Conservation (phyloP, 495 filamentous ascomycete species). For the Penicillium dipodomyicola region DNA sequence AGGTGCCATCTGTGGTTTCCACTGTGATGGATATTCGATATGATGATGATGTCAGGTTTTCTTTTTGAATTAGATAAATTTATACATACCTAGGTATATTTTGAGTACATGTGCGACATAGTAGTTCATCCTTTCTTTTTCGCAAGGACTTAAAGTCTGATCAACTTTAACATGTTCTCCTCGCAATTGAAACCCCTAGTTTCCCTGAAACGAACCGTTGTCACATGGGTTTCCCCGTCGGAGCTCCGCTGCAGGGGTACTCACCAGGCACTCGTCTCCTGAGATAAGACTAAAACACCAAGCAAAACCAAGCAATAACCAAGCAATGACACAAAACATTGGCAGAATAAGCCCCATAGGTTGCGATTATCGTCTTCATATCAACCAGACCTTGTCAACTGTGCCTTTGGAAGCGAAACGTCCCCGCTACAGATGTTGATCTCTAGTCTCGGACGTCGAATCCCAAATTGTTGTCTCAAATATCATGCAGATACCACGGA, state of each 20-base stretch:
- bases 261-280: neutral
- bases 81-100: constrained; percentile 25
- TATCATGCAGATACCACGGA: neutral
- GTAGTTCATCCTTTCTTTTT: neutral
- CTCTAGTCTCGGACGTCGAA: neutral
- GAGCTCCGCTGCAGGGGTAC: constrained; percentile 10
- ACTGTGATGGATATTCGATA: constrained; percentile 17
- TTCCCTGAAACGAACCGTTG: neutral
- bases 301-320: neutral
- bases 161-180: neutral
- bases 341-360: neutral
- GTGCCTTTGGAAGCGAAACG: neutral
- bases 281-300: neutral
- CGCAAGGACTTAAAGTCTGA: neutral
- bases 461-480: constrained; percentile 2
- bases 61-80: constrained; percentile 27
- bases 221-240: constrained; percentile 5
- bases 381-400: neutral
- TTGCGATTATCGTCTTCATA: neutral
- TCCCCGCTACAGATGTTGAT: neutral
- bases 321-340: neutral
- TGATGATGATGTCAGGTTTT: constrained; percentile 33
- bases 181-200: neutral
- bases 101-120: neutral
- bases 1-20: constrained; percentile 6